Conservation (phyloP, 805 yeast genomes). For the Lipomyces anomalus region DNA sequence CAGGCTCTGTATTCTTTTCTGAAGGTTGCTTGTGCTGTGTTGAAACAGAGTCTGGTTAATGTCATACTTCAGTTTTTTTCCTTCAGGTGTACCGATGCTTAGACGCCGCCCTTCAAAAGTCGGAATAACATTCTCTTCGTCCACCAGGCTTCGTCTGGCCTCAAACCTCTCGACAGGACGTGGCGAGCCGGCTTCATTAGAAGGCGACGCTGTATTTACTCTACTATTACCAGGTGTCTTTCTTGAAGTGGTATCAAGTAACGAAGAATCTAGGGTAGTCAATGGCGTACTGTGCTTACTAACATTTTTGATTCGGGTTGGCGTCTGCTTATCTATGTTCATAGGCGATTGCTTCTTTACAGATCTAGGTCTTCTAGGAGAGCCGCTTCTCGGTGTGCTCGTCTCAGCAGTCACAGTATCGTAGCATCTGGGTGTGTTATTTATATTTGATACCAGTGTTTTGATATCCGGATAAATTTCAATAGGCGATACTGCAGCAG, state of each 20-base stretch:
- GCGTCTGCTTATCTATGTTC: background rate
- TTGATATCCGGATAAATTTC: too few relatives aligned
- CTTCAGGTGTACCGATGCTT: conserved; percentile 19
- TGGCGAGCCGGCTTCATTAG: too few relatives aligned
- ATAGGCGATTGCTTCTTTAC: background rate
- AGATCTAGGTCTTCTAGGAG: too few relatives aligned
- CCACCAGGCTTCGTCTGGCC: conserved; percentile 14
- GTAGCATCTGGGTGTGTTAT: too few relatives aligned
- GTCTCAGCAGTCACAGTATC: too few relatives aligned
- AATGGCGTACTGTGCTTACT: background rate
- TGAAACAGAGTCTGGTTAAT: conserved; percentile 15
- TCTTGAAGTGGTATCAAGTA: too few relatives aligned
- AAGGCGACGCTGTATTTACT: too few relatives aligned
- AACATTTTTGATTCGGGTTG: background rate
- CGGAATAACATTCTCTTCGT: background rate
- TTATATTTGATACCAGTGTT: too few relatives aligned
- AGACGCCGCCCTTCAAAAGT: conserved; percentile 13
- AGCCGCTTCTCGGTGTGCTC: too few relatives aligned
- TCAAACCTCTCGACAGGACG: conserved; percentile 1
- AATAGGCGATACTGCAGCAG: too few relatives aligned
- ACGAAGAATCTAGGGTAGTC: background rate
- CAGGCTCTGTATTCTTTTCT: conserved; percentile 20
- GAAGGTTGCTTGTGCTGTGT: conserved; percentile 12
- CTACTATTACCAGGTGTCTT: too few relatives aligned
- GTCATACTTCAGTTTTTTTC: conserved; percentile 14